These are phyloP conservation scores for Periconia sp. DNA, from an alignment of 2,329 filamentous ascomycete genomes.

Conservation along the genomic window DNA sequence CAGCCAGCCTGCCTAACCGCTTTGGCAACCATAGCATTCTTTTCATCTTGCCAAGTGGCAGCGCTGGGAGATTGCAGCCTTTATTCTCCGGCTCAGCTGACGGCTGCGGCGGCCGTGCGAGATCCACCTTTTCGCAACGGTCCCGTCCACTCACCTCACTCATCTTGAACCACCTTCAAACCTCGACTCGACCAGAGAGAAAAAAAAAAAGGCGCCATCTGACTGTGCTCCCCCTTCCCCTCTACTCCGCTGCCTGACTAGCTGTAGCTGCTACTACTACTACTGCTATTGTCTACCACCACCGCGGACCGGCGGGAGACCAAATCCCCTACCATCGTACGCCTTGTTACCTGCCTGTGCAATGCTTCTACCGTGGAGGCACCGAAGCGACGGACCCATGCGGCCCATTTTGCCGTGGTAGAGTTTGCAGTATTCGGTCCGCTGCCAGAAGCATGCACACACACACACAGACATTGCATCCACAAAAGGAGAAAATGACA, in stretches of 20 bases:
- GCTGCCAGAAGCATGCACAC: background rate
- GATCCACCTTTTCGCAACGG: slow-evolving; percentile 2
- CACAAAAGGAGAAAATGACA: background rate
- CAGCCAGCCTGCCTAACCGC: slow-evolving; percentile 18
- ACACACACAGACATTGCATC: too few relatives aligned
- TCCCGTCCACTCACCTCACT: too few relatives aligned
- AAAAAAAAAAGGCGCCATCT: too few relatives aligned
- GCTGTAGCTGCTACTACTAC: too few relatives aligned
- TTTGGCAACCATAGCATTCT: slow-evolving; percentile 16
- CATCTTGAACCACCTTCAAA: too few relatives aligned
- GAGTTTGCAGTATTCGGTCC: slow-evolving; percentile 1
- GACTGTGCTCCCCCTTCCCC: too few relatives aligned
- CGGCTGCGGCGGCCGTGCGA: slow-evolving; percentile 19
- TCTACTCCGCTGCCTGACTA: too few relatives aligned
- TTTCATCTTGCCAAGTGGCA: slow-evolving; percentile 10
- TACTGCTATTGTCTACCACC: too few relatives aligned
- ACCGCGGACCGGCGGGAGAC: too few relatives aligned
- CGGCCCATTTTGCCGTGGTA: background rate
- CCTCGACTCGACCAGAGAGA: too few relatives aligned
- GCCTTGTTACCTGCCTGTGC: background rate
- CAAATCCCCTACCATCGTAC: too few relatives aligned
- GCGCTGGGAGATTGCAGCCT: slow-evolving; percentile 9
- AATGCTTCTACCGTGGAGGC: background rate
- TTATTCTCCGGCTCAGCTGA: slow-evolving; percentile 23
- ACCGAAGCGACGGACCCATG: background rate